Evolutionary conservation across 306 rosid species (phyloP).

Genomic region (Cicer cuneatum): DNA sequence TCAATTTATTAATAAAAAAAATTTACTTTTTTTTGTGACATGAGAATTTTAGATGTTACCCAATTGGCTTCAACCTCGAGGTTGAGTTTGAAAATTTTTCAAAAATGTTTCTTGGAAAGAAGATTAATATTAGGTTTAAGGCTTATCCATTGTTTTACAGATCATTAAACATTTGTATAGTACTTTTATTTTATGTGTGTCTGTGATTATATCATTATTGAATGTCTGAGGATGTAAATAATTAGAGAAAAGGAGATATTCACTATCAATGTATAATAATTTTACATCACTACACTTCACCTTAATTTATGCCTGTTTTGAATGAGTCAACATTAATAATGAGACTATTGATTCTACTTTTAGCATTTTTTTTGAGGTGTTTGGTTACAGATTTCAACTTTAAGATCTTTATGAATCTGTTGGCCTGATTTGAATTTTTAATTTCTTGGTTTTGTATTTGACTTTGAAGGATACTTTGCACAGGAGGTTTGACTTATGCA

Average conservation of each 20-base stretch:
- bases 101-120: background rate
- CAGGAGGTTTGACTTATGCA: conserved; percentile 36
- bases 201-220: background rate
- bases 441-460: background rate
- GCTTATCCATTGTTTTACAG: background rate
- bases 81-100: background rate
- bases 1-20: too few relatives aligned
- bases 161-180: background rate
- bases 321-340: background rate
- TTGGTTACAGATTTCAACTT: conserved; percentile 1
- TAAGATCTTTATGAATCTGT: background rate
- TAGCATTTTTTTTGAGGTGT: background rate
- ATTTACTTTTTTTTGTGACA: background rate
- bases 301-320: background rate
- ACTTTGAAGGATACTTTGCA: conserved; percentile 31
- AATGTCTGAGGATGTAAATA: background rate
- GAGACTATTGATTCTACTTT: conserved; percentile 5
- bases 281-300: too few relatives aligned
- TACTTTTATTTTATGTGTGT: background rate
- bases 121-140: too few relatives aligned
- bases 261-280: too few relatives aligned
- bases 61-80: background rate
- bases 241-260: background rate
- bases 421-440: background rate
- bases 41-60: conserved; percentile 4